A percentile compares a stretch with the other conserved stretches of the same genome.
phyloP scores from a whole-genome alignment of 306 rosid species.

The Ziziphus jujuba region DNA sequence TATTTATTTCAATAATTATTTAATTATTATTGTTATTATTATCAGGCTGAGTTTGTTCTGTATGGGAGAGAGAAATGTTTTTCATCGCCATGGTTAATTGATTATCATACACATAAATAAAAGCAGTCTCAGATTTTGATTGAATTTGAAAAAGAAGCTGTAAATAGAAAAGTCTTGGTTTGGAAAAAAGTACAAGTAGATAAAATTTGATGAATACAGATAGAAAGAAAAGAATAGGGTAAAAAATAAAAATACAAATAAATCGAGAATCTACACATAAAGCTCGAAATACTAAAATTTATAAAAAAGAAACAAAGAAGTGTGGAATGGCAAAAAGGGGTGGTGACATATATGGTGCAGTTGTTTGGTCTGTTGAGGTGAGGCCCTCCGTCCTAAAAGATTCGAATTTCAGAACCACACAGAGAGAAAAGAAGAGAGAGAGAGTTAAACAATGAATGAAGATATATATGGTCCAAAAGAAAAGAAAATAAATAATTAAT shows the following conservation, averaged over 20 bases:
- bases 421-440: slow-evolving; percentile 3
- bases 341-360: slow-evolving; percentile 2
- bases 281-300: not conserved
- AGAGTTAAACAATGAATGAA: not conserved
- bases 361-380: slow-evolving; percentile 11
- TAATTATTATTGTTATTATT: too few relatives aligned
- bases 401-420: slow-evolving; percentile 27
- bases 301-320: not conserved
- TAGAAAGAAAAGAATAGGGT: too few relatives aligned
- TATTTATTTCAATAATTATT: too few relatives aligned
- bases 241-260: too few relatives aligned
- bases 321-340: not conserved
- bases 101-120: too few relatives aligned
- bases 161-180: too few relatives aligned
- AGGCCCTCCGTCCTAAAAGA: slow-evolving; percentile 37
- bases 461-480: slow-evolving; percentile 13
- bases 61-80: too few relatives aligned
- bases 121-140: too few relatives aligned
- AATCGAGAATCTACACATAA: too few relatives aligned
- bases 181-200: not conserved
- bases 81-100: too few relatives aligned
- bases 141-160: too few relatives aligned
- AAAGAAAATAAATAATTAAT: slow-evolving; percentile 5
- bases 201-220: not conserved
- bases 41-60: too few relatives aligned